Conservation (phyloP, 108 stramenopile species). For the Aureococcus anophagefferens region DNA sequence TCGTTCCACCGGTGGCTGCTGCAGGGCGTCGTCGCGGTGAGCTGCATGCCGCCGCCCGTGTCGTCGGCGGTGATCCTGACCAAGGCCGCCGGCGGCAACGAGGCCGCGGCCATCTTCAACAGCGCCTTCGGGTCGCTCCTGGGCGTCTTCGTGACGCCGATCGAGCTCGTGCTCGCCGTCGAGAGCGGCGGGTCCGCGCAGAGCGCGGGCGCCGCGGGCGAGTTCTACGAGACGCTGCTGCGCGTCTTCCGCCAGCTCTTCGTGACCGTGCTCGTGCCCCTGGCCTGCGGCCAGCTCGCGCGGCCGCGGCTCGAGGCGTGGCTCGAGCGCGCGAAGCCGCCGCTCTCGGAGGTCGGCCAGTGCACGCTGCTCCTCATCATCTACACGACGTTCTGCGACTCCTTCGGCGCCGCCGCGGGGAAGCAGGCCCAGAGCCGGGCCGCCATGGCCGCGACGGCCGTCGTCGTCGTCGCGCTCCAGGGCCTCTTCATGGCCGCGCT, state of each 20-base stretch:
- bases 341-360: background rate
- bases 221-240: background rate
- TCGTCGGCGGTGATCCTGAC: background rate
- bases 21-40: background rate
- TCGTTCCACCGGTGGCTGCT: background rate
- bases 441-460: background rate
- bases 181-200: background rate
- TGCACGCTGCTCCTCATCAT: background rate
- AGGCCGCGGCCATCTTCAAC: background rate
- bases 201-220: background rate
- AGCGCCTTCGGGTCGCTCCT: background rate
- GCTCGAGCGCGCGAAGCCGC: background rate
- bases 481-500: background rate
- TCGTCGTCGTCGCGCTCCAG: background rate
- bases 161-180: background rate
- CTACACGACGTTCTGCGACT: background rate
- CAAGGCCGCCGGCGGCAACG: background rate
- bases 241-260: background rate
- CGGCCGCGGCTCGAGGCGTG: background rate
- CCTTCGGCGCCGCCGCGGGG: background rate
- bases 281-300: background rate
- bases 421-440: background rate
- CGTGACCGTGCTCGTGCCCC: background rate
- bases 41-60: background rate
- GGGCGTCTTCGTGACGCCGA: background rate